Percentiles rank a stretch among this genome's conserved stretches.
These are phyloP conservation scores for Phialocephala sp. DNA, from an alignment of 2,329 filamentous ascomycete genomes.

Conservation along the genomic window DNA sequence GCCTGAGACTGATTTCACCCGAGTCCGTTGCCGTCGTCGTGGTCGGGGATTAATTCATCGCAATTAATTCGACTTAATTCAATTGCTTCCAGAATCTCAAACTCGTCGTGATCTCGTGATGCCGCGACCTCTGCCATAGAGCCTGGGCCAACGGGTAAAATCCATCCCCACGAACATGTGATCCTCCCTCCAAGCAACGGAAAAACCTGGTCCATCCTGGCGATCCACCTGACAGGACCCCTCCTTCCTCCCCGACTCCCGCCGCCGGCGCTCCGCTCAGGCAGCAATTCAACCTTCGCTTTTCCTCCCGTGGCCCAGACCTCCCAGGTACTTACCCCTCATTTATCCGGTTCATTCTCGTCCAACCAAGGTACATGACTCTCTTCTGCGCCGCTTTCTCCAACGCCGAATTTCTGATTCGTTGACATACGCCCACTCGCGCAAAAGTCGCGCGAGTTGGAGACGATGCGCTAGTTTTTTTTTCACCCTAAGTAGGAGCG, in stretches of 20 bases:
- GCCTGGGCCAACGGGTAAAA: not conserved
- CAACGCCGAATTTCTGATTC: not conserved
- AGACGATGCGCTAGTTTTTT: not conserved
- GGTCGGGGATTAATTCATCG: not conserved
- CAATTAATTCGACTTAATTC: not conserved
- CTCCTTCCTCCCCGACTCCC: not conserved
- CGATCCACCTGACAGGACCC: not conserved
- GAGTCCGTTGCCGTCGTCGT: not conserved
- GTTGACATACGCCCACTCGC: not conserved
- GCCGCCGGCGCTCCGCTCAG: not conserved
- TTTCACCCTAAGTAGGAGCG: not conserved
- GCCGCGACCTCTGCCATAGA: not conserved
- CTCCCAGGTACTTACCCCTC: not conserved
- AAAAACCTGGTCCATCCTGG: not conserved
- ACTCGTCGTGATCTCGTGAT: not conserved
- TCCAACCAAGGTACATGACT: not conserved
- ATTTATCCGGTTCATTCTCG: conserved; percentile 3
- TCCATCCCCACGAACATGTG: not conserved
- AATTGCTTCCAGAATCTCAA: not conserved
- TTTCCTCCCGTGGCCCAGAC: not conserved
- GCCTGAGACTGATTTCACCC: not conserved
- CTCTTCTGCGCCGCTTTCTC: not conserved
- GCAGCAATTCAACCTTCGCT: not conserved
- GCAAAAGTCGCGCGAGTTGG: not conserved
- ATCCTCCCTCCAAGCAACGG: not conserved